A percentile compares a stretch with the other conserved stretches of the same genome.
Evolutionary conservation across 768 basidiomycete species (phyloP).

Genomic region (Pluteus cervinus): DNA sequence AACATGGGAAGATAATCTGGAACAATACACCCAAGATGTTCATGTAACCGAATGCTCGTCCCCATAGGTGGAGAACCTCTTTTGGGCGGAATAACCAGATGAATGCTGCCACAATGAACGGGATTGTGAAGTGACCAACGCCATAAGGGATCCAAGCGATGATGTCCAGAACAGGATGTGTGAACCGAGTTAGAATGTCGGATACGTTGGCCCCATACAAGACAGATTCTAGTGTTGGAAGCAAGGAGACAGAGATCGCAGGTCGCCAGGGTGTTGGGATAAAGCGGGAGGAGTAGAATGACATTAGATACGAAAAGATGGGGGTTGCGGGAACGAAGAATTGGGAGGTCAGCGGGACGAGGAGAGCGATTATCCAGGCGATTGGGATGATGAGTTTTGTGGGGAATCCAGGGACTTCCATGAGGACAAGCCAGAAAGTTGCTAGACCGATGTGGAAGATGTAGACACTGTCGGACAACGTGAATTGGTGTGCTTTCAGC

Average conservation of each 20-base stretch:
- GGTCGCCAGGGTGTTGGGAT: slow-evolving; percentile 77
- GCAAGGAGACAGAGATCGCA: slow-evolving; percentile 80
- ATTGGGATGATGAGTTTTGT: slow-evolving; percentile 73
- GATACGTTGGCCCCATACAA: slow-evolving; percentile 98
- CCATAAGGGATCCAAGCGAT: slow-evolving; percentile 97
- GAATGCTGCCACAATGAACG: slow-evolving; percentile 80
- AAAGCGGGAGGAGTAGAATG: slow-evolving; percentile 83
- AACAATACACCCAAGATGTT: slow-evolving; percentile 83
- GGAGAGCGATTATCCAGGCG: slow-evolving; percentile 59
- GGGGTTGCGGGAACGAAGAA: slow-evolving; percentile 89
- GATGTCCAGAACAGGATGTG: slow-evolving; percentile 88
- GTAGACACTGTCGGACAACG: slow-evolving; percentile 52
- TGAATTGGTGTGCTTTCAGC: slow-evolving; percentile 52
- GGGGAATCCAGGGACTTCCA: slow-evolving; percentile 65
- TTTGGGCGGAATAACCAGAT: slow-evolving; percentile 88
- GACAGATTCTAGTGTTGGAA: slow-evolving; percentile 92
- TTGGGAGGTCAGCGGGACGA: slow-evolving; percentile 83
- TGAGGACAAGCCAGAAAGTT: slow-evolving; percentile 65
- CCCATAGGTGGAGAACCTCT: slow-evolving; percentile 79
- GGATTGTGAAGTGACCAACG: slow-evolving; percentile 83
- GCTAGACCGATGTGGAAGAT: slow-evolving; percentile 59
- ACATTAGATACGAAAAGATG: slow-evolving; percentile 79
- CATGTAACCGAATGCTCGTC: slow-evolving; percentile 85
- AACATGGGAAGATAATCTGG: slow-evolving; percentile 87
- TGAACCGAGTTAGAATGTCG: slow-evolving; percentile 92